Evolutionary conservation across 106 monocot genomes (phyloP).

Genomic region (Allium sativum): DNA sequence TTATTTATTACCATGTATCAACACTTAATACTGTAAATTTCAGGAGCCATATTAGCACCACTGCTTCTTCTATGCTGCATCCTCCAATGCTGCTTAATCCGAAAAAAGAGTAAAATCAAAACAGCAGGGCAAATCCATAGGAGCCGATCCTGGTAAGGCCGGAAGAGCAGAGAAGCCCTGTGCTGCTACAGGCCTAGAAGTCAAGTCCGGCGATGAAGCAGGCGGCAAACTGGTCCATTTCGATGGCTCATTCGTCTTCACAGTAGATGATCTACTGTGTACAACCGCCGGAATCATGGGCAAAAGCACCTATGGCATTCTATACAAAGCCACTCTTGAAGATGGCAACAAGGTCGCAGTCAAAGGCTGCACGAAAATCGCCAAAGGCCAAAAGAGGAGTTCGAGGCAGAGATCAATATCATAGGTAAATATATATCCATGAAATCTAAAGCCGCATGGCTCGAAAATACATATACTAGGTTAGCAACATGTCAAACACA

Average conservation of each 20-base stretch:
- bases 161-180: constrained; percentile 32
- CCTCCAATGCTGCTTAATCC: constrained; percentile 42
- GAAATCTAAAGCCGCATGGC: too few relatives aligned
- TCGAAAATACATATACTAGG: too few relatives aligned
- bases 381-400: constrained; percentile 48
- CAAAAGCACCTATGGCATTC: constrained; percentile 86
- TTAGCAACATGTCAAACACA: too few relatives aligned
- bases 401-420: constrained; percentile 37
- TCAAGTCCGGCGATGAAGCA: constrained; percentile 27
- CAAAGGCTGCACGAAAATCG: constrained; percentile 43
- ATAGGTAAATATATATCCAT: too few relatives aligned
- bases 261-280: constrained; percentile 80
- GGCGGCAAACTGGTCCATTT: constrained; percentile 89
- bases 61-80: constrained; percentile 45
- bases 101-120: constrained; percentile 17
- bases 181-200: constrained; percentile 1
- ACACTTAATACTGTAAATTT: constrained; percentile 46
- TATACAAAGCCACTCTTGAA: constrained; percentile 67
- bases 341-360: constrained; percentile 49
- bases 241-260: constrained; percentile 66
- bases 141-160: constrained; percentile 1
- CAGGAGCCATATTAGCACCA: constrained; percentile 27
- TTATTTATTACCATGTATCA: too few relatives aligned
- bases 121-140: constrained; percentile 17
- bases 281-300: constrained; percentile 96